Conservation (phyloP, 768 basidiomycete species). For the Mycena rosella region DNA sequence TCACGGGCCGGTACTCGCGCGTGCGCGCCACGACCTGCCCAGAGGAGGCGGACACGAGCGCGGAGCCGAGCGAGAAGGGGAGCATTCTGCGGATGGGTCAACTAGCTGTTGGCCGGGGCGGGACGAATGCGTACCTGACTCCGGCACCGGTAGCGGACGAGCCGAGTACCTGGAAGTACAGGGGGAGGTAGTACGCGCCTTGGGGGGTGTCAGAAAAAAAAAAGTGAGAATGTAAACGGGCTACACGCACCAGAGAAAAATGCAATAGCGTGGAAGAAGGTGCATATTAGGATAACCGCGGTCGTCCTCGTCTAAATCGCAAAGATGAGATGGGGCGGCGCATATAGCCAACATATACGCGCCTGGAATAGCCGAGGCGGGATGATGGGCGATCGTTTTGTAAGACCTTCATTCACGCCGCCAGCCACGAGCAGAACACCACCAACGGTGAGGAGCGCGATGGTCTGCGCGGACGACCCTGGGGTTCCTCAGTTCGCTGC, state of each 20-base stretch:
- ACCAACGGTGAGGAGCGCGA: slow-evolving; percentile 73
- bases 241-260: slow-evolving; percentile 65
- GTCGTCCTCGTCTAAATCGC: slow-evolving; percentile 77
- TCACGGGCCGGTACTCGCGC: slow-evolving; percentile 69
- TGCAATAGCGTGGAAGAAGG: slow-evolving; percentile 72
- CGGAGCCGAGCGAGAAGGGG: slow-evolving; percentile 73
- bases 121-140: slow-evolving; percentile 66
- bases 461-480: slow-evolving; percentile 74
- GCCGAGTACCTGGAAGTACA: slow-evolving; percentile 85
- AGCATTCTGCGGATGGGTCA: slow-evolving; percentile 66
- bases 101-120: neutral
- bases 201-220: neutral
- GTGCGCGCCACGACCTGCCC: slow-evolving; percentile 71
- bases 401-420: slow-evolving; percentile 70
- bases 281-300: slow-evolving; percentile 64
- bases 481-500: neutral
- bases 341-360: slow-evolving; percentile 17
- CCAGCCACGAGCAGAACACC: slow-evolving; percentile 62
- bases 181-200: slow-evolving; percentile 77
- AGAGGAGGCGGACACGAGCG: slow-evolving; percentile 65
- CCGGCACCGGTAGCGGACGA: slow-evolving; percentile 79
- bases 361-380: slow-evolving; percentile 84
- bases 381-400: slow-evolving; percentile 75
- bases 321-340: neutral
- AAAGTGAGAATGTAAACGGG: neutral